Conservation (phyloP, 2,329 filamentous ascomycete genomes). For the Emergomyces pasteurianus region DNA sequence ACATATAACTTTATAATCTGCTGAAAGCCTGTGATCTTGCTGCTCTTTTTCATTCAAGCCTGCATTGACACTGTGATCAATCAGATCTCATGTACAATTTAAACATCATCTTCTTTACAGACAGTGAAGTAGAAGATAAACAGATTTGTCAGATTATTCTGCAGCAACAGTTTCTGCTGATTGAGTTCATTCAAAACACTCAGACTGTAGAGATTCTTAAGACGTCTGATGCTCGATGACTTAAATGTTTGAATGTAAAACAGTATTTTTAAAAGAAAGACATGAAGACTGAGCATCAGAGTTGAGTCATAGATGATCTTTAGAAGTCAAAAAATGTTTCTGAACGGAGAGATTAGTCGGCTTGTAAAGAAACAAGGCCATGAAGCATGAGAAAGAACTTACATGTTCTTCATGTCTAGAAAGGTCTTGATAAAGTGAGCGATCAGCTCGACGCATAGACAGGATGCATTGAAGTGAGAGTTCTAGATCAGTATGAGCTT, state of each 20-base stretch:
- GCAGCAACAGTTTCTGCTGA: constrained; percentile 5
- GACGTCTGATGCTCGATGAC: constrained; percentile 4
- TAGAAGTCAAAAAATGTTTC: constrained; percentile 13
- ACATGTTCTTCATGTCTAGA: constrained; percentile 8
- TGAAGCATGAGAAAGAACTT: neutral
- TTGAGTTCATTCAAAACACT: constrained; percentile 7
- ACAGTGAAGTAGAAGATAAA: constrained; percentile 15
- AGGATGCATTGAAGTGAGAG: neutral
- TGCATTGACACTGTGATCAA: neutral
- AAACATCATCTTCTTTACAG: constrained; percentile 10
- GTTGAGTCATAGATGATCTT: constrained; percentile 14
- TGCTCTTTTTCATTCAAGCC: neutral
- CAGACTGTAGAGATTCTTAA: constrained; percentile 9
- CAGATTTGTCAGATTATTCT: constrained; percentile 4
- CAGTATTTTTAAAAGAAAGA: constrained; percentile 9
- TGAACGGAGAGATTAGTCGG: constrained; percentile 3
- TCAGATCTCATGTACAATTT: neutral
- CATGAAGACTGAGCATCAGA: constrained; percentile 12
- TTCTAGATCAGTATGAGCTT: constrained; percentile 6
- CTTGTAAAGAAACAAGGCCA: neutral
- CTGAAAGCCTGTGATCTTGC: neutral
- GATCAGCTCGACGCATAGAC: constrained; percentile 6
- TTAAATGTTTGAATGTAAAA: constrained; percentile 12
- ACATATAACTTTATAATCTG: neutral
- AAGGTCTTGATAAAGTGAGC: constrained; percentile 8